Conservation (phyloP, 2,329 filamentous ascomycete genomes). For the Mariannaea elegans region DNA sequence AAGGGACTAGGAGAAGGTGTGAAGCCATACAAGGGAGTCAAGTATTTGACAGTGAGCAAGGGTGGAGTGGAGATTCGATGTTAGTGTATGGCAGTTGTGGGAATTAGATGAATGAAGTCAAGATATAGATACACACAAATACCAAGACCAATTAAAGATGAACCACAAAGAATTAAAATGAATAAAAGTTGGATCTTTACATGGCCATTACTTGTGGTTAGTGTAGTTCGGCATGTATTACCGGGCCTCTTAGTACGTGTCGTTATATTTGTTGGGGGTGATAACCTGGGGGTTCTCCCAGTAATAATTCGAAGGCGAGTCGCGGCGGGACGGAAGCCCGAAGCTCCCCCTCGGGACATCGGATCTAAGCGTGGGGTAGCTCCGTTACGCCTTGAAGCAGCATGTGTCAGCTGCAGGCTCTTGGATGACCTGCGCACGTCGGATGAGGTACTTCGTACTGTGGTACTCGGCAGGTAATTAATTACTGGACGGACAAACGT, state of each 20-base stretch:
- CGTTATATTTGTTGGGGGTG: not conserved
- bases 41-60: conserved; percentile 85
- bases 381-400: conserved; percentile 16
- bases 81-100: conserved; percentile 39
- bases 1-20: conserved; percentile 86
- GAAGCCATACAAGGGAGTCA: conserved; percentile 97
- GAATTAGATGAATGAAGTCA: no score
- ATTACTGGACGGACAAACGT: conserved; percentile 15
- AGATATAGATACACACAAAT: no score
- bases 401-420: conserved; percentile 17
- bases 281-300: not conserved
- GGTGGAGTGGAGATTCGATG: conserved; percentile 72
- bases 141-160: not conserved
- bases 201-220: conserved; percentile 22
- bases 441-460: not conserved
- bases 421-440: not conserved
- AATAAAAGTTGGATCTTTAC: not conserved
- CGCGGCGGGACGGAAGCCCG: conserved; percentile 35
- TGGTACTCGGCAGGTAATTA: not conserved
- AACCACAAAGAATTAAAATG: conserved; percentile 3
- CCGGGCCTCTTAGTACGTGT: no score
- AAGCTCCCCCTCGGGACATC: conserved; percentile 37
- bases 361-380: conserved; percentile 38
- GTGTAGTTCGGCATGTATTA: not conserved
- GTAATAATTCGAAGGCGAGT: conserved; percentile 25